Conservation (phyloP, 2,329 filamentous ascomycete genomes). For the Simplicillium sp. region DNA sequence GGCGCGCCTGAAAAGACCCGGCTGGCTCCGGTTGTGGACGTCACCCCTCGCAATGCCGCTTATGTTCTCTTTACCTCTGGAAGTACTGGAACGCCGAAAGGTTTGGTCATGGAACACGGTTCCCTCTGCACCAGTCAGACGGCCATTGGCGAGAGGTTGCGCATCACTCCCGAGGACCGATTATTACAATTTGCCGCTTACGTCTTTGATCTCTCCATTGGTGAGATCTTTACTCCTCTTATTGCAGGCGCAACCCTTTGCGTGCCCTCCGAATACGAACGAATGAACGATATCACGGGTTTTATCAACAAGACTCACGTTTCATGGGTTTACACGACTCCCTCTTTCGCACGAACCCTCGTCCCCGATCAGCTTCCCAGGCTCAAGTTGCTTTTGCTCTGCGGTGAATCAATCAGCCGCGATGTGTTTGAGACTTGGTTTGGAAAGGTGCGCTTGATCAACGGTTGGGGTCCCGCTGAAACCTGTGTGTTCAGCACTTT, state of each 20-base stretch:
- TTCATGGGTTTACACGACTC: neutral
- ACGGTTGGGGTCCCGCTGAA: slow-evolving; percentile 4
- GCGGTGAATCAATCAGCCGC: neutral
- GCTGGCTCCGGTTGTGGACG: neutral
- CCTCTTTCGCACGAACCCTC: neutral
- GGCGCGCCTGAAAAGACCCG: too few relatives aligned
- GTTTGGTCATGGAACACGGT: slow-evolving; percentile 4
- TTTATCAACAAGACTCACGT: neutral
- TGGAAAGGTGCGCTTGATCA: neutral
- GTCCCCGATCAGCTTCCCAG: slow-evolving; percentile 4
- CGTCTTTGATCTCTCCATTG: slow-evolving; percentile 5
- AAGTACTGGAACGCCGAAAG: slow-evolving; percentile 8
- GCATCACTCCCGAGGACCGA: neutral
- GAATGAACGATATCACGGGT: neutral
- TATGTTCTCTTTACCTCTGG: slow-evolving; percentile 7
- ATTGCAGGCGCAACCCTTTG: slow-evolving; percentile 3
- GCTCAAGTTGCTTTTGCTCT: neutral
- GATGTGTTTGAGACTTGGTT: neutral
- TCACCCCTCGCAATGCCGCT: neutral
- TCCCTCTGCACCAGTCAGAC: neutral
- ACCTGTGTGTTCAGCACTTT: slow-evolving; percentile 3
- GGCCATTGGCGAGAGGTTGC: neutral
- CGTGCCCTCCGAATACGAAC: slow-evolving; percentile 3
- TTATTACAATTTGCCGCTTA: slow-evolving; percentile 7
- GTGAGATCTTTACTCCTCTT: slow-evolving; percentile 5